Evolutionary conservation across 768 basidiomycete genomes (phyloP).

Genomic region (Daedaleopsis nitida): DNA sequence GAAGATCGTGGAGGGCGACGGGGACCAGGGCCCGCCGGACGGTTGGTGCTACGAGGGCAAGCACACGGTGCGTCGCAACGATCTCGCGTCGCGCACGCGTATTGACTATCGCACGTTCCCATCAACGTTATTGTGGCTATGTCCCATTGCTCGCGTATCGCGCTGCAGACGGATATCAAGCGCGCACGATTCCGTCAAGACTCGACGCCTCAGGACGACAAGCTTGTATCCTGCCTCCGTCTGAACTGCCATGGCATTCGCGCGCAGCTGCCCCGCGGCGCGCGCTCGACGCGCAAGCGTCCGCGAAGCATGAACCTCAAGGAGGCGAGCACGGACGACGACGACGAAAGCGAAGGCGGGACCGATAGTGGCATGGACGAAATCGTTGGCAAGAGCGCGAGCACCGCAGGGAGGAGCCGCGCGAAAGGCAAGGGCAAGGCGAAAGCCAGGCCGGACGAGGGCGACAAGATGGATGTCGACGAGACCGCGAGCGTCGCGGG

Average conservation of each 20-base stretch:
- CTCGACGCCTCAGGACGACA: constrained; percentile 67
- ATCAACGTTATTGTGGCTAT: not conserved
- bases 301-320: constrained; percentile 29
- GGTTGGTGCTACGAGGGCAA: constrained; percentile 87
- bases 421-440: constrained; percentile 22
- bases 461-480: constrained; percentile 31
- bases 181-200: constrained; percentile 82
- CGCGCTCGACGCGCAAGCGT: constrained; percentile 29
- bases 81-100: not conserved
- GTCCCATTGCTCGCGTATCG: too few species aligned
- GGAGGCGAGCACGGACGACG: constrained; percentile 28
- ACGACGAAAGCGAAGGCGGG: constrained; percentile 32
- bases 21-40: constrained; percentile 81
- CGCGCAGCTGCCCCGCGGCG: constrained; percentile 24
- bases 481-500: constrained; percentile 22
- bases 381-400: constrained; percentile 26
- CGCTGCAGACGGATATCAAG: constrained; percentile 61
- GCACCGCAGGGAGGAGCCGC: constrained; percentile 15
- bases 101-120: not conserved
- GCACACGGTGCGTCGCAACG: constrained; percentile 59
- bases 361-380: constrained; percentile 35
- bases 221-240: constrained; percentile 59
- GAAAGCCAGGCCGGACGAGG: constrained; percentile 17
- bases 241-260: constrained; percentile 54
- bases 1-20: constrained; percentile 70